Base-by-base conservation (phyloP, 345 rosid species). In the Hirschfeldia incana region DNA sequence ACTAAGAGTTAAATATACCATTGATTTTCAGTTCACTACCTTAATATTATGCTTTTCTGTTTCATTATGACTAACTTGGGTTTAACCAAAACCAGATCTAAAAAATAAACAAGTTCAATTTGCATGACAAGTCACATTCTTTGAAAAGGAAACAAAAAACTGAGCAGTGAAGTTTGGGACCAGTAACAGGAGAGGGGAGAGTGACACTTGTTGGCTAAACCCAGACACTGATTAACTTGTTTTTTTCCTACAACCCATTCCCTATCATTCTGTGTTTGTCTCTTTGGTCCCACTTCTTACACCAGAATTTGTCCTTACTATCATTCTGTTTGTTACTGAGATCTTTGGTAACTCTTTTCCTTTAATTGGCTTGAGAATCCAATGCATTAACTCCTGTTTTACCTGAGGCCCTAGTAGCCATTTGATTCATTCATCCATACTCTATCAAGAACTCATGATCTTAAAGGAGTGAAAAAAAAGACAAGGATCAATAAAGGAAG, bases 201-300 rank as follows among this genome's bases (percentile, higher is more conserved):
- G 73, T 70, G 80, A 76, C 76, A 75, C 76, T 75, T 80, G 83
- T 80, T 75, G 76, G 57, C 76, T 17, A 42, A 70, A 55, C 44
- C 33, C 79, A 80, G 44, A 75, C 75, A 69, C 71, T 74, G 62
- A 55, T 80, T 75, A 5, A 63, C 13, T 80, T 75, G 44, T 32
- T 53, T 16, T 7, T 76, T 71, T 30, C 6, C 59, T 21, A 8
- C 46, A 34, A 1, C 78, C 78, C 78, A 68, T 69, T 53, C 76
- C 73, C 42, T 75, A 69, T 70, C 65, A 69, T 70, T 80, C 76
- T 75, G 80, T 74, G 79, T 75, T 62, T 75, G 72, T 75, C 80
- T 75, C 80, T 74, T 69, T 75, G 76, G 83, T 75, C 83, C 83
- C 76, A 80, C 80, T 64, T 80, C 75, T 69, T 69, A 53, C 79